These are phyloP conservation scores for Aspergillus oerlinghausenensis DNA, from an alignment of 2,329 filamentous ascomycete species.

Conservation along the genomic window DNA sequence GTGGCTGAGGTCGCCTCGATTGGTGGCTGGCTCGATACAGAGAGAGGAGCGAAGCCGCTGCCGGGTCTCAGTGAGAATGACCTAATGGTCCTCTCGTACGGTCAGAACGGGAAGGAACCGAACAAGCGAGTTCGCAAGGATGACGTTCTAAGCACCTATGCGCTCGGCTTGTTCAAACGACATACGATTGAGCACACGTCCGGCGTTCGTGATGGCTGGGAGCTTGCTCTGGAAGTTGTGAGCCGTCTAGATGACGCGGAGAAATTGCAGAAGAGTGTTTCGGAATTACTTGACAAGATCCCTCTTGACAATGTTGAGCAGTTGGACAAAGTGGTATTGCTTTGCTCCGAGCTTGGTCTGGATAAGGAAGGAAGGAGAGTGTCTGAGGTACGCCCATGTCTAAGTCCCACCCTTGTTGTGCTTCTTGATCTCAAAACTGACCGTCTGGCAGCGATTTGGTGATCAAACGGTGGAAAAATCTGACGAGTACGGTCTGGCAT, in stretches of 20 bases:
- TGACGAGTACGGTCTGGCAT: conserved; percentile 75
- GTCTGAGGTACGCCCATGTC: conserved; percentile 62
- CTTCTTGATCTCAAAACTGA: conserved; percentile 12
- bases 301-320: conserved; percentile 64
- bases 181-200: conserved; percentile 29
- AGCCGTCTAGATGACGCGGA: conserved; percentile 72
- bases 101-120: conserved; percentile 49
- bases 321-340: conserved; percentile 75
- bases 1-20: conserved; percentile 80
- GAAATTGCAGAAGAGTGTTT: conserved; percentile 68
- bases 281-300: conserved; percentile 68
- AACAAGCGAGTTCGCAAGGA: conserved; percentile 64
- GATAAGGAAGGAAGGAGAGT: conserved; percentile 72
- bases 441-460: conserved; percentile 64
- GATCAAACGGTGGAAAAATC: conserved; percentile 68
- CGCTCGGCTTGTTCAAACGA: conserved; percentile 53
- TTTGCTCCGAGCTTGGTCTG: conserved; percentile 75
- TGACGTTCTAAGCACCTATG: conserved; percentile 71
- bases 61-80: conserved; percentile 72
- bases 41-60: conserved; percentile 53
- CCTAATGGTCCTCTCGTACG: conserved; percentile 73
- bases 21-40: conserved; percentile 72
- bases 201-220: conserved; percentile 69
- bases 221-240: conserved; percentile 77
- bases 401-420: not conserved